Percentiles rank a stretch among this genome's conserved stretches.
These are phyloP conservation scores for Ploettnerulaceae sp. DNA, from an alignment of 2,329 filamentous ascomycete species.

Conservation along the genomic window DNA sequence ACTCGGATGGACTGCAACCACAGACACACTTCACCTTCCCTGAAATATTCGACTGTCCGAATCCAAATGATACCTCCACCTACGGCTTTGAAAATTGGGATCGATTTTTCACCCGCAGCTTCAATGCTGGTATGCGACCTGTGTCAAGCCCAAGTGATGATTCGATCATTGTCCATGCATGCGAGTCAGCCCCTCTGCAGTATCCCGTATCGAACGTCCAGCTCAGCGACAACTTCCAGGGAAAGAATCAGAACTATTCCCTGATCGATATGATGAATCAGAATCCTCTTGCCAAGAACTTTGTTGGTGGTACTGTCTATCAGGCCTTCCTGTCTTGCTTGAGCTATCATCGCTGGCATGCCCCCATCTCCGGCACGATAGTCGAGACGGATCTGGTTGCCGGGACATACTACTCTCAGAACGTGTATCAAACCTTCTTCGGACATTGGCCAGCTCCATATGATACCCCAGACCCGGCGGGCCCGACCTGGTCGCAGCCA, in stretches of 20 bases:
- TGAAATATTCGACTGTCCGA: neutral
- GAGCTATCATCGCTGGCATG: conserved; percentile 69
- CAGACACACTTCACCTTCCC: neutral
- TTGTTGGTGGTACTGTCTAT: conserved; percentile 61
- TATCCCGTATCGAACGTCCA: conserved; percentile 43
- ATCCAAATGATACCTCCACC: neutral
- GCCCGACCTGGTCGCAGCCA: conserved; percentile 50
- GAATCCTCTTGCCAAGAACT: conserved; percentile 48
- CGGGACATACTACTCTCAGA: conserved; percentile 62
- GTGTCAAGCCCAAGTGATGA: conserved; percentile 52
- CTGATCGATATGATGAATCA: conserved; percentile 57
- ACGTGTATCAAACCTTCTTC: too few relatives aligned
- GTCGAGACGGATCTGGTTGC: conserved; percentile 52
- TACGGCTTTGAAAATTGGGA: neutral
- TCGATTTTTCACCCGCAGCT: conserved; percentile 57
- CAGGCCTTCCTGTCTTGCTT: conserved; percentile 65
- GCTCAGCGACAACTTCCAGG: conserved; percentile 58
- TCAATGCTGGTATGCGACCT: conserved; percentile 47
- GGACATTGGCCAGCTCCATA: conserved; percentile 34
- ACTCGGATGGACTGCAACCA: neutral
- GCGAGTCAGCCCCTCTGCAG: conserved; percentile 58
- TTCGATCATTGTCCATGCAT: conserved; percentile 54
- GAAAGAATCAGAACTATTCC: conserved; percentile 66
- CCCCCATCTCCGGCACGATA: conserved; percentile 59
- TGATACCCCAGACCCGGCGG: conserved; percentile 31